A percentile compares a stretch with the other conserved stretches of the same genome.
Evolutionary conservation across 75 land plant genomes (phyloP).

Genomic region (Selaginella tamariscina): DNA sequence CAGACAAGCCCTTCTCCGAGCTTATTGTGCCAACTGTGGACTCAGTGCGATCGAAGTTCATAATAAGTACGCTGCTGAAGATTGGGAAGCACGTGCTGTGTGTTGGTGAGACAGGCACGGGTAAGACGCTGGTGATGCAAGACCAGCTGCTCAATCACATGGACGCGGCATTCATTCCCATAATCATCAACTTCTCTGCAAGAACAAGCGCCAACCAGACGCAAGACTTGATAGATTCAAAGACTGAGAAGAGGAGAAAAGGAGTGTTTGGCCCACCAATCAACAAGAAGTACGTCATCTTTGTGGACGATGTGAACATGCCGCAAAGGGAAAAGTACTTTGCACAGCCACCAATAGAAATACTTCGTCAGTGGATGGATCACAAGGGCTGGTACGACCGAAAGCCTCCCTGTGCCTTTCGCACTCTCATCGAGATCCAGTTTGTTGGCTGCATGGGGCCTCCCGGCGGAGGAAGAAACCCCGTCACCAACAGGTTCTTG

Average conservation of each 20-base stretch:
- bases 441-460: conserved; percentile 40
- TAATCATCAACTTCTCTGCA: conserved; percentile 34
- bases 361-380: conserved; percentile 38
- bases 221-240: conserved; percentile 34
- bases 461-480: conserved; percentile 33
- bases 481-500: conserved; percentile 25
- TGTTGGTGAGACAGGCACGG: conserved; percentile 34
- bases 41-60: conserved; percentile 25
- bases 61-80: conserved; percentile 20
- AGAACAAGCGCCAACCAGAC: conserved; percentile 36
- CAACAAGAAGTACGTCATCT: conserved; percentile 26
- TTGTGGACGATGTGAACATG: conserved; percentile 38
- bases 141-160: conserved; percentile 26
- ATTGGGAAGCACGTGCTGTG: conserved; percentile 31
- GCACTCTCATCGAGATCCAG: conserved; percentile 33
- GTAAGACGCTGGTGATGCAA: conserved; percentile 29
- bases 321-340: conserved; percentile 37
- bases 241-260: conserved; percentile 31
- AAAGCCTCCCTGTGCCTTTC: conserved; percentile 33
- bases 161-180: conserved; percentile 23
- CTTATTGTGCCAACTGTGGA: conserved; percentile 30
- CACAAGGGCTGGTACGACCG: conserved; percentile 37
- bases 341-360: conserved; percentile 37
- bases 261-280: conserved; percentile 33
- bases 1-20: conserved; percentile 35